Percentiles rank a stretch among this genome's conserved stretches.
These are phyloP conservation scores for Xerocomellus dryophilus DNA, from an alignment of 768 basidiomycete genomes.

Conservation along the genomic window DNA sequence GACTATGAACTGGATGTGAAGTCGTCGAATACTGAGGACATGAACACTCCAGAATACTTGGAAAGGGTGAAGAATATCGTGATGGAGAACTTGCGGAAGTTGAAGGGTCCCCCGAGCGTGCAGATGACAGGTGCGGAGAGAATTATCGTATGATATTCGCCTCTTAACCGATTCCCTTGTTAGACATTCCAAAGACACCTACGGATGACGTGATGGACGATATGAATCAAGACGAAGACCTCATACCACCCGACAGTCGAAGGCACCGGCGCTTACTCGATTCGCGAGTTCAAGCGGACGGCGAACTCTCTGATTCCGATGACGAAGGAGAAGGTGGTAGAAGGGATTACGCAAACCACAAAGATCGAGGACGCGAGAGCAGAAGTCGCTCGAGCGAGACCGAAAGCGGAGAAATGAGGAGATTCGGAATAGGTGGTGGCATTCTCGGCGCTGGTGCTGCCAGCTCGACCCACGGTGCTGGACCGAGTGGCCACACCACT, in stretches of 20 bases:
- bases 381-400: slow-evolving; percentile 41
- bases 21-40: slow-evolving; percentile 90
- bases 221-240: slow-evolving; percentile 77
- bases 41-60: slow-evolving; percentile 90
- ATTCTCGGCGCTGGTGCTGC: slow-evolving; percentile 63
- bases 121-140: slow-evolving; percentile 73
- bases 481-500: slow-evolving; percentile 68
- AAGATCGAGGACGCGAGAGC: slow-evolving; percentile 46
- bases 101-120: slow-evolving; percentile 86
- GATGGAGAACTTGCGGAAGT: slow-evolving; percentile 83
- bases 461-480: slow-evolving; percentile 63
- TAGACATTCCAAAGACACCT: slow-evolving; percentile 81
- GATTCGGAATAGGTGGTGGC: slow-evolving; percentile 66
- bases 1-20: slow-evolving; percentile 95
- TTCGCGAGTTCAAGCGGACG: slow-evolving; percentile 75
- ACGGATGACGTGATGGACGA: slow-evolving; percentile 86
- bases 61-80: slow-evolving; percentile 91
- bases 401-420: slow-evolving; percentile 43
- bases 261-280: slow-evolving; percentile 78
- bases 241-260: slow-evolving; percentile 72
- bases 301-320: slow-evolving; percentile 94
- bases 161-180: slow-evolving; percentile 1
- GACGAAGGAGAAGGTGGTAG: slow-evolving; percentile 93
- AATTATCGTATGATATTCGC: not conserved
- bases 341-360: slow-evolving; percentile 61